Percentiles rank a stretch among this genome's conserved stretches.
These are phyloP conservation scores for Stygiomarasmius scandens DNA, from an alignment of 1,284 basidiomycete species.

Conservation along the genomic window DNA sequence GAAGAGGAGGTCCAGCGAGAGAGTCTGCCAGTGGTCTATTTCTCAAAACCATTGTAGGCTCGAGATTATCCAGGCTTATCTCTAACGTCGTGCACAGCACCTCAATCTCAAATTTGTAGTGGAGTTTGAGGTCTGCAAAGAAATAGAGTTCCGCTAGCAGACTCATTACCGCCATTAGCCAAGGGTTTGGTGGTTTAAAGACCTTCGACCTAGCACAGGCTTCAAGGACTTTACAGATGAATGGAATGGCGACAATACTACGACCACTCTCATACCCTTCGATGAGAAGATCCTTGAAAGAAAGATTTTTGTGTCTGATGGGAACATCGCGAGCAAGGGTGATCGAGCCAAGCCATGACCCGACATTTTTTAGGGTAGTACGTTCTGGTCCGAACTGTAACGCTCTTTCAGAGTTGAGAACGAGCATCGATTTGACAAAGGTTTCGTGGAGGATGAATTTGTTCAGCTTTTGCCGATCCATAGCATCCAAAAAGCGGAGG, in stretches of 20 bases:
- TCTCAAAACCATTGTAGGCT: slow-evolving; percentile 83
- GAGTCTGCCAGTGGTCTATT: slow-evolving; percentile 62
- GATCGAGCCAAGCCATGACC: slow-evolving; percentile 92
- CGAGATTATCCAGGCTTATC: slow-evolving; percentile 85
- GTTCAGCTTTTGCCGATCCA: slow-evolving; percentile 68
- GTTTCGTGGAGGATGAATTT: slow-evolving; percentile 93
- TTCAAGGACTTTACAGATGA: slow-evolving; percentile 96
- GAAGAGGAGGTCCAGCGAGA: slow-evolving; percentile 56
- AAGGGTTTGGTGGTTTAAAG: slow-evolving; percentile 96
- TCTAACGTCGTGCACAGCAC: slow-evolving; percentile 92
- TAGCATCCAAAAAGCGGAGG: slow-evolving; percentile 87
- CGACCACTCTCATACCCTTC: slow-evolving; percentile 95
- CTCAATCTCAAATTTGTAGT: slow-evolving; percentile 99
- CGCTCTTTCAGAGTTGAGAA: slow-evolving; percentile 94
- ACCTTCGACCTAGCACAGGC: slow-evolving; percentile 88
- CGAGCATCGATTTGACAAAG: slow-evolving; percentile 78
- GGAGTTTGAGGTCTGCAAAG: slow-evolving; percentile 94
- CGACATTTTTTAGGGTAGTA: slow-evolving; percentile 90
- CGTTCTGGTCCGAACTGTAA: slow-evolving; percentile 86
- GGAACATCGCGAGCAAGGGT: slow-evolving; percentile 93
- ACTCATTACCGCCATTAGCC: slow-evolving; percentile 94
- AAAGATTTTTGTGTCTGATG: slow-evolving; percentile 91
- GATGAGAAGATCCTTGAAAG: slow-evolving; percentile 94
- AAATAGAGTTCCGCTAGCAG: slow-evolving; percentile 96
- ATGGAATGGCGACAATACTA: slow-evolving; percentile 94